These are phyloP conservation scores for Talaromyces sp. DNA, from an alignment of 2,329 filamentous ascomycete genomes.

Conservation along the genomic window DNA sequence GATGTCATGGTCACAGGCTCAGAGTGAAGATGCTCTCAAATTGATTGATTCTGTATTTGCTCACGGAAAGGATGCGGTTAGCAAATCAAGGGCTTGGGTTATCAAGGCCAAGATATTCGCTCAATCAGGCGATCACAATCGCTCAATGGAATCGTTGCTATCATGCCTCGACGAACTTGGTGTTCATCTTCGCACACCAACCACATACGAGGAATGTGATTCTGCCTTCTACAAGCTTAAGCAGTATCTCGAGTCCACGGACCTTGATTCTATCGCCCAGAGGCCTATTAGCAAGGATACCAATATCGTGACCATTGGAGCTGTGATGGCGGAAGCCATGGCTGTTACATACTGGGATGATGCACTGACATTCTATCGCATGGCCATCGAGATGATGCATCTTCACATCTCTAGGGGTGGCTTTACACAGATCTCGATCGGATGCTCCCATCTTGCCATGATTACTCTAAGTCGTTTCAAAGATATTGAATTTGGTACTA, in stretches of 20 bases:
- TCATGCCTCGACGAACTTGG: constrained; percentile 72
- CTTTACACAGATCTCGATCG: constrained; percentile 61
- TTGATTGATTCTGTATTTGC: constrained; percentile 71
- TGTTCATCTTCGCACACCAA: constrained; percentile 65
- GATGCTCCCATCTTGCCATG: constrained; percentile 61
- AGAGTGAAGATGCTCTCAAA: constrained; percentile 67
- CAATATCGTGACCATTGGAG: constrained; percentile 50
- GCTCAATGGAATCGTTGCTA: constrained; percentile 70
- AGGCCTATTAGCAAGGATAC: constrained; percentile 48
- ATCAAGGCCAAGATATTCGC: constrained; percentile 78
- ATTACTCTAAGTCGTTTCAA: constrained; percentile 61
- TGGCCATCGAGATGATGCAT: constrained; percentile 60
- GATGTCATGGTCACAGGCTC: constrained; percentile 77
- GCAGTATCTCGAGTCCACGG: constrained; percentile 62
- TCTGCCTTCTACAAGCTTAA: constrained; percentile 67
- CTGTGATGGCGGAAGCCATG: constrained; percentile 61
- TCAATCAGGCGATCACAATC: constrained; percentile 70
- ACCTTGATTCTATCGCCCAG: constrained; percentile 45
- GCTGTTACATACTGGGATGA: constrained; percentile 64
- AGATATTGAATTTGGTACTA: constrained; percentile 57
- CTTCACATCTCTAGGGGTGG: constrained; percentile 58
- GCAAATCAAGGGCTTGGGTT: constrained; percentile 83
- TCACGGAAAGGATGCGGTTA: constrained; percentile 70
- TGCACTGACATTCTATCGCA: constrained; percentile 61
- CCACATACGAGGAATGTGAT: constrained; percentile 77